Evolutionary conservation across 164 flowering plant genomes (phyloP), one percentile per base, ranked within the genome.

Genomic region (Aristolochia californica): DNA sequence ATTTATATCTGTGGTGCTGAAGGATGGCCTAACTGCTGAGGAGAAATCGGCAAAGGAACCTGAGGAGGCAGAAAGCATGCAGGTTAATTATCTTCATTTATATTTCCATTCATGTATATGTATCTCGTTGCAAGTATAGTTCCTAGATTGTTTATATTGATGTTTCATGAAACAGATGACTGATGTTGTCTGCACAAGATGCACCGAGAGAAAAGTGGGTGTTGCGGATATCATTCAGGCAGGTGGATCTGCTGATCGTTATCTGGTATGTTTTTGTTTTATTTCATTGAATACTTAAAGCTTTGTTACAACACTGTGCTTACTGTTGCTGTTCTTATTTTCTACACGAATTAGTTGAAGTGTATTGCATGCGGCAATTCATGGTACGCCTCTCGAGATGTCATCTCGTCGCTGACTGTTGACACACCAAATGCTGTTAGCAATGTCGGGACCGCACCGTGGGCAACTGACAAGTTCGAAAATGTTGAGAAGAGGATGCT

Each of bases 371-470:
- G 99, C 57, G 99, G 99, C 12, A 74, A 85, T 68, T 68, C 72
- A 26, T 89, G 99, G 96, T 89, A 83, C 68, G 83, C 95, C n/a
- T 85, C 91, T 5, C 75, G 91, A 66, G 99, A 89, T 20, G 91
- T 81, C 59, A 83, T 72, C 43, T 79, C 99, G 5, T 67, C 75
- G 10, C 66, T 93, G 64, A 82, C 97, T 13, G 84, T 85, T 43
- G 97, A 85, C 26, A 80, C 73, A 3, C 83, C 90, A 27, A 79
- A 64, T 56, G 65, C 77, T 24, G 67, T 58, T 20, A 64, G 48
- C 50, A 70, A 66, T 21, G 77, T 74, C 20, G 77, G 77, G 22
- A 68, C 89, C 4, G 95, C 80, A 47, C 98, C 91, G 13, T 77
- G 56, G 74, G 97, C 97, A 30, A 87, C 97, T 17, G 78, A 88